Percentiles rank a stretch among this genome's conserved stretches.
phyloP scores from a whole-genome alignment of 2,329 filamentous ascomycete genomes.

The Phyllosticta citrichinensis region DNA sequence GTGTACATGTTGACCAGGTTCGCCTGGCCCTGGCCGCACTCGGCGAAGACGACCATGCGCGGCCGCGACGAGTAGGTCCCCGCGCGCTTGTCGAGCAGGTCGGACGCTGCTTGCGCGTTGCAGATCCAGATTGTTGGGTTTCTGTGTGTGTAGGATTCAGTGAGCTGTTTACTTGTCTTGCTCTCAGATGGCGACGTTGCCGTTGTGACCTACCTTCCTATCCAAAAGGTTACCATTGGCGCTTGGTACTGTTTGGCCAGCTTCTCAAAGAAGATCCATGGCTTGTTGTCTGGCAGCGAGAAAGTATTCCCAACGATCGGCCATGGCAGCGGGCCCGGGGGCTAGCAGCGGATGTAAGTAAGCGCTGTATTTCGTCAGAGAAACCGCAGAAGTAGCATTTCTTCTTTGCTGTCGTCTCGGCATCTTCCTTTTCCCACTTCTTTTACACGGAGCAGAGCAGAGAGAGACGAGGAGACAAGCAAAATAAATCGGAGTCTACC shows the following conservation, averaged over 20 bases:
- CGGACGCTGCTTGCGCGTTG: conserved; percentile 40
- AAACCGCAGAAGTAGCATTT: background rate
- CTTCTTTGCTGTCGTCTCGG: background rate
- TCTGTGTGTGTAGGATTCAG: conserved; percentile 28
- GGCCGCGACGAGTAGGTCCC: conserved; percentile 43
- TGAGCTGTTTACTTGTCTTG: conserved; percentile 32
- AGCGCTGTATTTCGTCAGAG: background rate
- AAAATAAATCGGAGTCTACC: conserved; percentile 19
- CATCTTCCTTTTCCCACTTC: background rate
- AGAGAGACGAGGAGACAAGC: background rate
- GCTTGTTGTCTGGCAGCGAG: conserved; percentile 43
- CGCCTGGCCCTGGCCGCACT: conserved; percentile 24
- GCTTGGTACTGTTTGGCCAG: conserved; percentile 41
- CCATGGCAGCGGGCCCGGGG: conserved; percentile 44
- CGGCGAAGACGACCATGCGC: conserved; percentile 37
- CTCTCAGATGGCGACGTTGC: conserved; percentile 12
- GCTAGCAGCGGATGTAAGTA: conserved; percentile 24
- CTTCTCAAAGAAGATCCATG: conserved; percentile 49
- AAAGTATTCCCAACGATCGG: conserved; percentile 49
- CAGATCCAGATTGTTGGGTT: conserved; percentile 33
- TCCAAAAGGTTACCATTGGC: conserved; percentile 47
- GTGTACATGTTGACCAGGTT: conserved; percentile 28
- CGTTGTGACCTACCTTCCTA: conserved; percentile 22
- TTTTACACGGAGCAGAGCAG: background rate
- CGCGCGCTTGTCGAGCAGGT: conserved; percentile 44